A percentile compares a stretch with the other conserved stretches of the same genome.
These are phyloP conservation scores for Dothistroma pini DNA, from an alignment of 2,329 filamentous ascomycete species.

Conservation along the genomic window DNA sequence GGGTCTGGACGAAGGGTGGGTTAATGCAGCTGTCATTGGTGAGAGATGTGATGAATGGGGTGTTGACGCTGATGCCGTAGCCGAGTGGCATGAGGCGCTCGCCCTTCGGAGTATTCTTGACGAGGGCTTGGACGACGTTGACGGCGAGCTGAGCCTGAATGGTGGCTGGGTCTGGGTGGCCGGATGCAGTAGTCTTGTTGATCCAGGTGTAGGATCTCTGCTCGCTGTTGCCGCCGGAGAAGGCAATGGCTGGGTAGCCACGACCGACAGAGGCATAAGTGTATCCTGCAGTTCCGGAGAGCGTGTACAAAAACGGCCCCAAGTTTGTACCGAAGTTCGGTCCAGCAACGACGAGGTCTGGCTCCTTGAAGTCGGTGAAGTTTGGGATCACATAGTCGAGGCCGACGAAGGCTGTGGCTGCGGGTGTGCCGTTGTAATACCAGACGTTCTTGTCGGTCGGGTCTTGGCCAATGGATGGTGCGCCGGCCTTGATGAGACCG, in stretches of 20 bases:
- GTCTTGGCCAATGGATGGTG: constrained; percentile 50
- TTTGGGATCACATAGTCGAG: constrained; percentile 52
- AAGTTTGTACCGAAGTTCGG: constrained; percentile 56
- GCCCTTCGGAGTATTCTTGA: constrained; percentile 35
- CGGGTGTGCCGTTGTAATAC: constrained; percentile 60
- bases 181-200: constrained; percentile 37
- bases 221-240: constrained; percentile 44
- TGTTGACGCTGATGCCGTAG: constrained; percentile 52
- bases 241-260: constrained; percentile 48
- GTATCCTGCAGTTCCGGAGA: constrained; percentile 51
- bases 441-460: constrained; percentile 53
- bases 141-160: constrained; percentile 43
- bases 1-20: constrained; percentile 46
- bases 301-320: constrained; percentile 53
- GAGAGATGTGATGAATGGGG: constrained; percentile 43
- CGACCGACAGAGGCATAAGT: constrained; percentile 48
- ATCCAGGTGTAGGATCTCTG: constrained; percentile 45
- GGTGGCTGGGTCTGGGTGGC: constrained; percentile 41
- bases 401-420: constrained; percentile 51
- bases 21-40: constrained; percentile 39
- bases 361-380: constrained; percentile 47
- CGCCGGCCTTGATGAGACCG: constrained; percentile 45
- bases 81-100: constrained; percentile 45
- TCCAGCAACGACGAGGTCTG: constrained; percentile 54
- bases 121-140: constrained; percentile 46